phyloP scores from a whole-genome alignment of 352 stramenopile species.

The Pythium phragmiticola region DNA sequence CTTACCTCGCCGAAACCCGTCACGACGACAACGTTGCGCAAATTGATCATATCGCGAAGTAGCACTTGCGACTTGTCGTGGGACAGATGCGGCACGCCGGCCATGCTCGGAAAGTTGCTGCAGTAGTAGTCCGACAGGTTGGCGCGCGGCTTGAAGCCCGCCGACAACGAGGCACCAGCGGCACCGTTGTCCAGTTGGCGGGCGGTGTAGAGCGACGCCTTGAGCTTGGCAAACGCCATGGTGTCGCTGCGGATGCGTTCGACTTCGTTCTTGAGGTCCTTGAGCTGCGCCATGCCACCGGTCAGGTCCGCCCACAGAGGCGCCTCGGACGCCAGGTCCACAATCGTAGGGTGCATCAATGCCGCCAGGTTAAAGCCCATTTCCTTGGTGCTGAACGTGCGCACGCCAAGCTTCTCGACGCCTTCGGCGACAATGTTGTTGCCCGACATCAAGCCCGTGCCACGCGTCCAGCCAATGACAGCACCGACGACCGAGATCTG shows the following conservation, averaged over 20 bases:
- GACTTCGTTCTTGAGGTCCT: constrained; percentile 68
- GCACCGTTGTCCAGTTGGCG: constrained; percentile 30
- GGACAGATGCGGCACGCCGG: constrained; percentile 36
- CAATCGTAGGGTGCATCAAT: constrained; percentile 78
- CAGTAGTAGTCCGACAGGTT: constrained; percentile 81
- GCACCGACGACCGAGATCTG: constrained; percentile 83
- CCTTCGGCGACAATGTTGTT: constrained; percentile 86
- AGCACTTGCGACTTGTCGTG: constrained; percentile 37
- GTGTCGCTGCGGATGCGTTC: constrained; percentile 54
- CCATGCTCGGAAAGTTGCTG: constrained; percentile 62
- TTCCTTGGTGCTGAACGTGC: constrained; percentile 85
- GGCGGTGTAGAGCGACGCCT: constrained; percentile 32
- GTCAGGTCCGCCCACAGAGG: constrained; percentile 81
- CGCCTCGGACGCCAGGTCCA: constrained; percentile 63
- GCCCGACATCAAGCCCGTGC: constrained; percentile 85
- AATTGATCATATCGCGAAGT: constrained; percentile 74
- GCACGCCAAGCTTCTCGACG: constrained; percentile 77
- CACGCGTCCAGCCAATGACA: constrained; percentile 87
- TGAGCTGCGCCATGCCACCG: constrained; percentile 74
- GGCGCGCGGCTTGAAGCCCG: constrained; percentile 41
- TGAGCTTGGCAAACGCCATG: constrained; percentile 56
- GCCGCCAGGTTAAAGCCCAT: constrained; percentile 90
- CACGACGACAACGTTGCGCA: constrained; percentile 84
- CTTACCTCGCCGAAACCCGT: constrained; percentile 85
- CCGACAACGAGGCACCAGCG: constrained; percentile 4